These are phyloP conservation scores for Epipyxis sp. DNA, from an alignment of 108 stramenopile genomes.

Conservation along the genomic window DNA sequence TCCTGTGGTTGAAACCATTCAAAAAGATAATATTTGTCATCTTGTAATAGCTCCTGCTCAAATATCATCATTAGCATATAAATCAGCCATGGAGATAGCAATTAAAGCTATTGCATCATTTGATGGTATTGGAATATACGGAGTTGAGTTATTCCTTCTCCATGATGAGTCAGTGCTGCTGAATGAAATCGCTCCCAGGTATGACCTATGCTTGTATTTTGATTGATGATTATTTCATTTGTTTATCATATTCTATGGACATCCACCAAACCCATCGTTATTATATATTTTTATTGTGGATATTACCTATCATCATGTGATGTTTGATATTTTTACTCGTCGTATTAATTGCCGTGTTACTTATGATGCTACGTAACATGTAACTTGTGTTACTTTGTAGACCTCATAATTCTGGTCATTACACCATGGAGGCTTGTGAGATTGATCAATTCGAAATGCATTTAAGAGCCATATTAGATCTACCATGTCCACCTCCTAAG, in stretches of 20 bases:
- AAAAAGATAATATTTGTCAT: conserved; percentile 87
- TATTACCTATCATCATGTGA: conserved; percentile 7
- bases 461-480: conserved; percentile 81
- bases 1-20: conserved; percentile 92
- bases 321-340: too few relatives aligned
- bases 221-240: too few relatives aligned
- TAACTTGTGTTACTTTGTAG: too few relatives aligned
- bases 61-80: neutral
- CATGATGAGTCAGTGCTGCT: conserved; percentile 65
- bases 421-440: conserved; percentile 95
- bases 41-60: conserved; percentile 80
- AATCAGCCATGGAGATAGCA: conserved; percentile 66
- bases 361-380: too few relatives aligned
- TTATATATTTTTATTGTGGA: conserved; percentile 11
- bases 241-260: too few relatives aligned
- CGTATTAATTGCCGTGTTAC: too few relatives aligned
- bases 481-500: conserved; percentile 78
- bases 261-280: too few relatives aligned
- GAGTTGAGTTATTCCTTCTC: conserved; percentile 89
- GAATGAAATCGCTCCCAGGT: conserved; percentile 96
- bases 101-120: conserved; percentile 68
- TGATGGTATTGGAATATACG: conserved; percentile 80
- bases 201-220: too few relatives aligned
- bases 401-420: conserved; percentile 99
- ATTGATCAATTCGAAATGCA: conserved; percentile 97